These are phyloP conservation scores for Rosa hybrid DNA, from an alignment of 331 rosid species.

Conservation along the genomic window DNA sequence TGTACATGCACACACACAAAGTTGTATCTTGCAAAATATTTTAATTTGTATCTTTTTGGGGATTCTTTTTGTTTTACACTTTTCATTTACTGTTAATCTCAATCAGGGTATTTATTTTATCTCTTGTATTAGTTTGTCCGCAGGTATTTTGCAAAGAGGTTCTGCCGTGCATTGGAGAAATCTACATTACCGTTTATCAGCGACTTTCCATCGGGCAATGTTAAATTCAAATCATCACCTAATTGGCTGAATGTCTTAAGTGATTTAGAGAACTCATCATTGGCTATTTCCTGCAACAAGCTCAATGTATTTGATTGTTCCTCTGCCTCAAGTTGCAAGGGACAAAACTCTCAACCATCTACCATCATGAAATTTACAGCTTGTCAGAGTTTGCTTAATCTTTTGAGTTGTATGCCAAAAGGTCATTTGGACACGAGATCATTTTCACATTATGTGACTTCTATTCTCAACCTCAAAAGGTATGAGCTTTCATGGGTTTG, in stretches of 20 bases:
- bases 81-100: slow-evolving; percentile 18
- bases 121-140: slow-evolving; percentile 68
- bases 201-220: slow-evolving; percentile 31
- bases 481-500: slow-evolving; percentile 24
- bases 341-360: slow-evolving; percentile 30
- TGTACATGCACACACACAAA: slow-evolving; percentile 1
- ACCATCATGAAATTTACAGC: slow-evolving; percentile 38
- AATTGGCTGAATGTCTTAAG: slow-evolving; percentile 61
- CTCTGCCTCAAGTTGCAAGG: slow-evolving; percentile 32
- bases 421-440: slow-evolving; percentile 49
- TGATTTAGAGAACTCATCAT: slow-evolving; percentile 43
- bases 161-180: slow-evolving; percentile 68
- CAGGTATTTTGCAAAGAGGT: slow-evolving; percentile 70
- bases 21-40: not conserved
- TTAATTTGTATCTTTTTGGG: not conserved
- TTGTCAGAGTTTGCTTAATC: slow-evolving; percentile 67
- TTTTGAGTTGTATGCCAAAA: slow-evolving; percentile 59
- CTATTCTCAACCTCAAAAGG: slow-evolving; percentile 88
- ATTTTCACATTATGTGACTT: slow-evolving; percentile 44
- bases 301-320: slow-evolving; percentile 31
- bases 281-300: slow-evolving; percentile 30
- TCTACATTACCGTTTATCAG: slow-evolving; percentile 38
- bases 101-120: slow-evolving; percentile 32
- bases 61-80: slow-evolving; percentile 15
- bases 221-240: slow-evolving; percentile 48